Percentiles rank a stretch among this genome's conserved stretches.
Conservation (phyloP, 257 asterid genomes). For the Cinchona pubescens region DNA sequence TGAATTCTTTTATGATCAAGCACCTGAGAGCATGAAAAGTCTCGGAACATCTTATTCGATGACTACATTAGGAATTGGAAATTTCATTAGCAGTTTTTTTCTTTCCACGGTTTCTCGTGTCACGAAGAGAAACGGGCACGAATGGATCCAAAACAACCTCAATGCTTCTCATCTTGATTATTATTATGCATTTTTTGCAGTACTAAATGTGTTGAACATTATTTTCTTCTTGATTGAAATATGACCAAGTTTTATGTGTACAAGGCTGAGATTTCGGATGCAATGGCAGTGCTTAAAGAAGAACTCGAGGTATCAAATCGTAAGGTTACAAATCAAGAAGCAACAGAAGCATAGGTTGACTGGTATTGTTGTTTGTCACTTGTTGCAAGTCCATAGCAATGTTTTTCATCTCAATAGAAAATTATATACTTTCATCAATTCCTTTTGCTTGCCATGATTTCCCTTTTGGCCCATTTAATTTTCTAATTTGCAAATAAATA, state of each 20-base stretch:
- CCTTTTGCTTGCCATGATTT: too few species aligned
- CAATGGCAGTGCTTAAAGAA: constrained; percentile 52
- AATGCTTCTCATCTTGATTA: constrained; percentile 75
- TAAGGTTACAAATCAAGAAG: constrained; percentile 18
- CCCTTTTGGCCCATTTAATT: not conserved
- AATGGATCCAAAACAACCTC: constrained; percentile 70
- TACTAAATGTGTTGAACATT: constrained; percentile 52
- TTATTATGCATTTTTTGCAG: constrained; percentile 58
- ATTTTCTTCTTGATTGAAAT: constrained; percentile 42
- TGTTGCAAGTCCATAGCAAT: not conserved
- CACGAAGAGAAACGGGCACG: constrained; percentile 44
- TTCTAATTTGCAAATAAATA: too few species aligned
- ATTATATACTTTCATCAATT: not conserved
- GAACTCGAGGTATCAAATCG: constrained; percentile 40
- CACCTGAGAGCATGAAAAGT: constrained; percentile 90
- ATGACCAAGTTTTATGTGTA: constrained; percentile 61
- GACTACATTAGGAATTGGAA: constrained; percentile 67
- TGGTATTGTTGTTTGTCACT: not conserved
- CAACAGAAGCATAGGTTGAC: constrained; percentile 3
- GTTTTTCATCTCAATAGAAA: not conserved
- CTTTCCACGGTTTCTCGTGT: constrained; percentile 50
- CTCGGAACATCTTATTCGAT: constrained; percentile 68
- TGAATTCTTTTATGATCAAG: constrained; percentile 87
- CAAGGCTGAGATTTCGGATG: constrained; percentile 73
- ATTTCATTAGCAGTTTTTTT: constrained; percentile 64